Evolutionary conservation across 805 yeast species (phyloP).

Genomic region (Spathaspora arborariae): DNA sequence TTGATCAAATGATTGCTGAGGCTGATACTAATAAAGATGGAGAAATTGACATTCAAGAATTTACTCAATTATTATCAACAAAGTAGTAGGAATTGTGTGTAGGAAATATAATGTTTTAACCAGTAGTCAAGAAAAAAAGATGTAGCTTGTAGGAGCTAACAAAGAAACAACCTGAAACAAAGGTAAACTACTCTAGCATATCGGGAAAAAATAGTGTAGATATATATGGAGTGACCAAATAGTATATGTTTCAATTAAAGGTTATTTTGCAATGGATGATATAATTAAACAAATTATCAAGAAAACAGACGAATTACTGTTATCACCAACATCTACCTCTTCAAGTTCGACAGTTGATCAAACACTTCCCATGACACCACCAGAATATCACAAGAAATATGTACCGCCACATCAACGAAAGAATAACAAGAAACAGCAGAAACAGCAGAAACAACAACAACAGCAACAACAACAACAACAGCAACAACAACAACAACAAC

Average conservation of each 20-base stretch:
- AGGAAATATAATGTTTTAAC: not conserved
- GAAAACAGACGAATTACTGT: not conserved
- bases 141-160: not conserved
- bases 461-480: too few species aligned
- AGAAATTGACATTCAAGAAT: conserved; percentile 94
- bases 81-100: conserved; percentile 38
- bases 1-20: conserved; percentile 94
- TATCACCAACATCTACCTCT: not conserved
- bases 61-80: conserved; percentile 81
- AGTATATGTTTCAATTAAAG: not conserved
- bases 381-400: conserved; percentile 4
- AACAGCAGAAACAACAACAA: not conserved
- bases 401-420: conserved; percentile 2
- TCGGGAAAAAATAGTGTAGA: not conserved
- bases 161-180: not conserved
- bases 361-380: not conserved
- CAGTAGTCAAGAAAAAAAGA: not conserved
- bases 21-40: conserved; percentile 96
- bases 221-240: not conserved
- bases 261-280: not conserved
- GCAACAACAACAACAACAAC: not conserved
- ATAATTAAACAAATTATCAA: not conserved
- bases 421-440: not conserved
- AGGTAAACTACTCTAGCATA: too few species aligned
- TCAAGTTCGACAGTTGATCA: not conserved